phyloP scores from a whole-genome alignment of 805 yeast species.

The Dipodascopsis uninucleata region DNA sequence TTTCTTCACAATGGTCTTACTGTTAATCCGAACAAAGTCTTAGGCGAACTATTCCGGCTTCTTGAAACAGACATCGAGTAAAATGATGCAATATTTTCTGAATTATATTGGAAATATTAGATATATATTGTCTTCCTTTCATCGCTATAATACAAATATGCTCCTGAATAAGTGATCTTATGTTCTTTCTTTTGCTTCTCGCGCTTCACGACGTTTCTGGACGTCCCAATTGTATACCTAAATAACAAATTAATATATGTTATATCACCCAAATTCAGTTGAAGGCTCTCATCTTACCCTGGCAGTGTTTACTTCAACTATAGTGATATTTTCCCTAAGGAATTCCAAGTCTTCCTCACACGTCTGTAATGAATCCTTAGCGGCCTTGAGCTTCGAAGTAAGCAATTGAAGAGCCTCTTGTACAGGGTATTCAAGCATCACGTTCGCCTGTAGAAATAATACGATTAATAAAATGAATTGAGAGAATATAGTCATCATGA shows the following conservation, averaged over 20 bases:
- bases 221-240: constrained; percentile 40
- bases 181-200: constrained; percentile 5
- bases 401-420: constrained; percentile 80
- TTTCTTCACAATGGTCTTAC: constrained; percentile 45
- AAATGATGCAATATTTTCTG: background rate
- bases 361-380: constrained; percentile 53
- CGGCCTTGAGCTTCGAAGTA: constrained; percentile 56
- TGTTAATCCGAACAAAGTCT: constrained; percentile 39
- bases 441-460: constrained; percentile 57
- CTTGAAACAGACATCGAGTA: constrained; percentile 42
- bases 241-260: background rate
- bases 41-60: constrained; percentile 40
- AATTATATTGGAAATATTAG: background rate
- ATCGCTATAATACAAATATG: background rate
- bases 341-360: constrained; percentile 84
- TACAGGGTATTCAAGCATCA: constrained; percentile 90
- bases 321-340: constrained; percentile 83
- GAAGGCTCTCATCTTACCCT: constrained; percentile 39
- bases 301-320: constrained; percentile 97
- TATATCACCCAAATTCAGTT: background rate
- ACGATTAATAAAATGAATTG: background rate
- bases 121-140: background rate
- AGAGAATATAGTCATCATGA: background rate
- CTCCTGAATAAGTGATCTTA: no score
- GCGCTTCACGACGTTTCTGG: constrained; percentile 32